Evolutionary conservation across 2,329 filamentous ascomycete species (phyloP).

Genomic region (Hypocrella siamensis): DNA sequence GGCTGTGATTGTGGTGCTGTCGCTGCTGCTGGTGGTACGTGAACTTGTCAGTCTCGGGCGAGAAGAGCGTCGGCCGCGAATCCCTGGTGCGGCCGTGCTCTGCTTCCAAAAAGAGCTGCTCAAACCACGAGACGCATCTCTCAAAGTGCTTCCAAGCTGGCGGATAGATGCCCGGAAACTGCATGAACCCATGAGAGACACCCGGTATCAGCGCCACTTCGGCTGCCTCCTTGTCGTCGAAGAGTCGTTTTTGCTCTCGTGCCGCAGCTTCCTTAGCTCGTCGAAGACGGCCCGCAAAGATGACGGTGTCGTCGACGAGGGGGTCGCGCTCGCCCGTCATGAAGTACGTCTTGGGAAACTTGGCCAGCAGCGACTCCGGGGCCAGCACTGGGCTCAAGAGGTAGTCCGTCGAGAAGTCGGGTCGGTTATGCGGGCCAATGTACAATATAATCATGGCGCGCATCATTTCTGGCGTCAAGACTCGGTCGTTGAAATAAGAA

Average conservation of each 20-base stretch:
- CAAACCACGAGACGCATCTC: conserved; percentile 66
- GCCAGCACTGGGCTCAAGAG: conserved; percentile 80
- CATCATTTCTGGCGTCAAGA: conserved; percentile 96
- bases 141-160: conserved; percentile 82
- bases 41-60: not conserved
- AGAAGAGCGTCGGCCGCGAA: conserved; percentile 1
- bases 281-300: conserved; percentile 80
- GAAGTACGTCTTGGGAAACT: conserved; percentile 91
- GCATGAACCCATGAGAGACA: conserved; percentile 84
- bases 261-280: conserved; percentile 50
- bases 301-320: conserved; percentile 89
- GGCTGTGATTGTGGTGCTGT: conserved; percentile 11
- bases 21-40: conserved; percentile 6
- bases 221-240: conserved; percentile 26
- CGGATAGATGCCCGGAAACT: conserved; percentile 77
- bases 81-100: conserved; percentile 20
- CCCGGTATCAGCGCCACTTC: conserved; percentile 79
- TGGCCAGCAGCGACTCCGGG: conserved; percentile 64
- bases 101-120: conserved; percentile 50
- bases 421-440: conserved; percentile 81
- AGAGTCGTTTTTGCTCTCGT: conserved; percentile 6
- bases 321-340: conserved; percentile 91
- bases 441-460: conserved; percentile 98
- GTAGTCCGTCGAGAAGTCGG: conserved; percentile 85
- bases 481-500: conserved; percentile 91